Conservation (phyloP, 2,329 filamentous ascomycete genomes). For the Eutypa lata region DNA sequence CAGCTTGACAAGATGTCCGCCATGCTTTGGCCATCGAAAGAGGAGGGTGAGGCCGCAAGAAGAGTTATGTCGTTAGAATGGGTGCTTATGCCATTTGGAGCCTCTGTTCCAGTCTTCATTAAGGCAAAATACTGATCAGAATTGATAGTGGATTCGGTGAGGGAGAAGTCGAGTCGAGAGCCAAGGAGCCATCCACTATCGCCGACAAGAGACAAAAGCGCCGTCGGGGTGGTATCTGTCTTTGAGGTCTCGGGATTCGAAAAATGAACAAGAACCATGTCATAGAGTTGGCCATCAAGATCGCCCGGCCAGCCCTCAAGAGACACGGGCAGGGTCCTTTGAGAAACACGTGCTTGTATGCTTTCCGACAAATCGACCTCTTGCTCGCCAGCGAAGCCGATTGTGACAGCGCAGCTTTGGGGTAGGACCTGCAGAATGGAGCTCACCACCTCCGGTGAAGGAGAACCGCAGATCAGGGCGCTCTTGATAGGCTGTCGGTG, state of each 20-base stretch:
- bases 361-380: constrained; percentile 1
- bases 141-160: constrained; percentile 3
- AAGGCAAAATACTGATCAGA: constrained; percentile 9
- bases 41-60: neutral
- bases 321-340: neutral
- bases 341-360: constrained; percentile 3
- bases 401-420: constrained; percentile 5
- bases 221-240: neutral
- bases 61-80: neutral
- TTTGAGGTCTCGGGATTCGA: constrained; percentile 1
- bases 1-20: constrained; percentile 2
- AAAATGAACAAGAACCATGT: constrained; percentile 8
- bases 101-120: neutral
- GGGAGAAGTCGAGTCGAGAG: constrained; percentile 2
- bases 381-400: constrained; percentile 4
- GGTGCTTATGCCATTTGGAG: neutral
- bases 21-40: constrained; percentile 1
- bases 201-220: constrained; percentile 2
- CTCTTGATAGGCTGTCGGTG: constrained; percentile 8
- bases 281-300: constrained; percentile 4
- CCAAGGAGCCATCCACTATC: constrained; percentile 16
- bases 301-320: constrained; percentile 4
- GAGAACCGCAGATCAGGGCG: constrained; percentile 6
- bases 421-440: constrained; percentile 2
- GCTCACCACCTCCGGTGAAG: neutral